Evolutionary conservation across 2,329 filamentous ascomycete genomes (phyloP), one percentile per base, ranked within the genome.

Genomic region (Aspergillus arachidicola): DNA sequence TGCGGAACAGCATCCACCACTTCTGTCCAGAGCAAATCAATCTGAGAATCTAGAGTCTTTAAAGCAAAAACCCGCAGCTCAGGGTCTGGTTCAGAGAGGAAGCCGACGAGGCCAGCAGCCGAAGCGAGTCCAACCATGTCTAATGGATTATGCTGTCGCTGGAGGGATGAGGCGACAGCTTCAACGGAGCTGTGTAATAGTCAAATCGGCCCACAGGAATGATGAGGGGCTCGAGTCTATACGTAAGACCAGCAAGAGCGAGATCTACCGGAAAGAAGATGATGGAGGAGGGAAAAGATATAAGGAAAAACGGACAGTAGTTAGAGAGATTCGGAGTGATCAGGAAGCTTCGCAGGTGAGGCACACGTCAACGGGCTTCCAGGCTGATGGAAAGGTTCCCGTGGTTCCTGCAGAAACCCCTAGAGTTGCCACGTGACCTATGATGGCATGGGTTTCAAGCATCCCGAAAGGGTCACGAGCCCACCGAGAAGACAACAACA

Each of bases 11-110:
- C 91, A 62, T 91, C 92, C 59, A 95, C 94, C 68, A 99, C 94
- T 81, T 99, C 95, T 66, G 94, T 96, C 95, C 95, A 99, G 71
- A 99, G 88, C 68, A 94, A 91, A 79, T 98, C 94, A 73, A 99
- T 96, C 76, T 98, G 92, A 72, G 95, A 91, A 81, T 99, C 97
- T 75, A 99, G 87, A 70, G 92, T 94, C 82, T 97, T 92, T 70
- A 99, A 86, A 69, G 95, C 95, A 78, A 97, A 99, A 72, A 94
- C 89, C 85, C 93, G 94, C 80, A 99, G 89, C 80, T 96, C 93
- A 62, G 91, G 87, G 81, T 98, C 95, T 72, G 96, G 93, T 78
- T 99, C 95, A 70, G 93, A 91, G 67, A 99, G 87, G 80, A 97
- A 97, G 82, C 93, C 94, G 77, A 99, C 88, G 64, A 99, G 89